These are phyloP conservation scores for Pisolithus marmoratus DNA, from an alignment of 768 basidiomycete genomes.

Conservation along the genomic window DNA sequence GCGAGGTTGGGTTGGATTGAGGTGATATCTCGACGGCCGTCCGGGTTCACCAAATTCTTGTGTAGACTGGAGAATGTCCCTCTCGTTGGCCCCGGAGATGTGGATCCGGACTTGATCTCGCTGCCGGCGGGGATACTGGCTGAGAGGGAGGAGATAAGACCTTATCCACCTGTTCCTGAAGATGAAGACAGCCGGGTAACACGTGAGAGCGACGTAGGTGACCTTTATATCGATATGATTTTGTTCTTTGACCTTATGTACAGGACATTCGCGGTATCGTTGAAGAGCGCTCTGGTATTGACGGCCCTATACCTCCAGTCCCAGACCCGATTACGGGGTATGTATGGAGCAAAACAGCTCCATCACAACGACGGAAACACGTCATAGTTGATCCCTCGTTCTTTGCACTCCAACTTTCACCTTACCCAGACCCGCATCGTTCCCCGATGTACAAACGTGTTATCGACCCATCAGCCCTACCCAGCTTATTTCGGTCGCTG, in stretches of 20 bases:
- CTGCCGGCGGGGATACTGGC: constrained; percentile 69
- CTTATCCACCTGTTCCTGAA: constrained; percentile 23
- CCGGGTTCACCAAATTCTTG: constrained; percentile 80
- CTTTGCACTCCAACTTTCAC: constrained; percentile 80
- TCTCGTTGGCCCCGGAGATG: constrained; percentile 77
- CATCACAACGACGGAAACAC: constrained; percentile 84
- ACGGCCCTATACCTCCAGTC: constrained; percentile 23
- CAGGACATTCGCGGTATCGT: constrained; percentile 20
- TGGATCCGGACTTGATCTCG: constrained; percentile 71
- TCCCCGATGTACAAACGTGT: constrained; percentile 35
- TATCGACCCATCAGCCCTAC: constrained; percentile 49
- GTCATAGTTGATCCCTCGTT: constrained; percentile 82
- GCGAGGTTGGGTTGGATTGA: constrained; percentile 83
- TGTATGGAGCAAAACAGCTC: constrained; percentile 82
- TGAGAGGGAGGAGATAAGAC: constrained; percentile 45
- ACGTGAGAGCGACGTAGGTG: constrained; percentile 8
- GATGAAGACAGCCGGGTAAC: constrained; percentile 11
- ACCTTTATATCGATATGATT: background rate
- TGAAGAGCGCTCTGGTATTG: constrained; percentile 1
- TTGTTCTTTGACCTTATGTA: constrained; percentile 4
- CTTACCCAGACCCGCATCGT: constrained; percentile 50
- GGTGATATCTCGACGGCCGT: constrained; percentile 77
- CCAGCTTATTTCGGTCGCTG: constrained; percentile 58
- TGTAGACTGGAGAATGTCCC: constrained; percentile 88
- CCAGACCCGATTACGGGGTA: constrained; percentile 80